Evolutionary conservation across 1,284 basidiomycete species (phyloP), one percentile per base, ranked within the genome.

Genomic region (Tilletia walkeri): DNA sequence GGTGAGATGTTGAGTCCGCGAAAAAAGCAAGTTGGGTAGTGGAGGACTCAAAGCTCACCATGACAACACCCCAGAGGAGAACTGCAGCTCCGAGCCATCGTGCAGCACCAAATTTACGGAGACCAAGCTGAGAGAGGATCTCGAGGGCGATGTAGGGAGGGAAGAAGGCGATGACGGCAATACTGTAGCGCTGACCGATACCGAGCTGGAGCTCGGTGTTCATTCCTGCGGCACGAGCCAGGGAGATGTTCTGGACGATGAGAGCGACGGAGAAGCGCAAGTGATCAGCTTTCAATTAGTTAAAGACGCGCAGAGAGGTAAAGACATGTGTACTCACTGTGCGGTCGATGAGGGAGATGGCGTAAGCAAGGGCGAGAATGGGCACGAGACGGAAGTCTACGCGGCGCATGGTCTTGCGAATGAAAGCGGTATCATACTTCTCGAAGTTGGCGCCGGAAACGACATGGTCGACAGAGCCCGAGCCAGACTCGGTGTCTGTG

Each of bases 81-180:
- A 77, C 81, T 61, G 84, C 82, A 67, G 76, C 54, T 16, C 78
- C 73, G 9, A 85, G 75, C 75, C 84, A 84, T 63, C 74, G 76
- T 41, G 84, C 78, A 6, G 83, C 76, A 24, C 86, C 85, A 59
- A 86, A 75, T 69, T 84, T 84, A 38, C 84, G 75, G 14, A 82
- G 70, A 3, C 80, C 54, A 7, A 82, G 68, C 20, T 82, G 79
- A 10, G 79, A 76, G 0, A 78, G 77, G 38, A 82, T 73, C 38
- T 82, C 81, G 49, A 82, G 74, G 24, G 75, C 41, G 39, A 82
- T 82, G 72, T 84, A 85, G 4, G 82, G 80, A 1, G 73, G 67
- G 76, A 84, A 85, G 76, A 86, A 86, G 74, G 86, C 76, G 71
- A 85, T 82, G 73, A 84, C 73, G 48, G 73, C 72, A n/a, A 76